These are phyloP conservation scores for Colletotrichum salicis DNA, from an alignment of 2,329 filamentous ascomycete species.

Conservation along the genomic window DNA sequence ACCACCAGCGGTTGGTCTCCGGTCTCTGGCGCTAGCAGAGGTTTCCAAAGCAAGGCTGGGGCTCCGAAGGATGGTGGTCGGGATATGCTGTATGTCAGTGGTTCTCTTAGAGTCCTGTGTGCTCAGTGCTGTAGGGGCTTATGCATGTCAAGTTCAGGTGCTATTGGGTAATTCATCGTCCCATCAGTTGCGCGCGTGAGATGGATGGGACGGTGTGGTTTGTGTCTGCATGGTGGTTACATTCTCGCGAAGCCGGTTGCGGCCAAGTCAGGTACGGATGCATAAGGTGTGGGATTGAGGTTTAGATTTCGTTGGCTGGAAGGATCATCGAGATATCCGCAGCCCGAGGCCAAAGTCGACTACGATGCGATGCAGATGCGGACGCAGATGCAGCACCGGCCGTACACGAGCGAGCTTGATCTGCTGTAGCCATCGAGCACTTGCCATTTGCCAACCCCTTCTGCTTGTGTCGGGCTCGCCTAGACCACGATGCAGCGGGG, in stretches of 20 bases:
- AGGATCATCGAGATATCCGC: constrained; percentile 28
- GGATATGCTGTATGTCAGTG: constrained; percentile 22
- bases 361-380: neutral
- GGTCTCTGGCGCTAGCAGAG: constrained; percentile 2
- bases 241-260: constrained; percentile 23
- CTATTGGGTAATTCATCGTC: neutral
- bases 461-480: neutral
- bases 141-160: constrained; percentile 11
- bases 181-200: neutral
- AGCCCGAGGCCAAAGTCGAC: constrained; percentile 6
- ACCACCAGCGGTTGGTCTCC: constrained; percentile 1
- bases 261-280: constrained; percentile 29
- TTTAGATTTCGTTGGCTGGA: neutral
- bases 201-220: neutral
- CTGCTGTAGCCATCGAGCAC: neutral
- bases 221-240: constrained; percentile 23
- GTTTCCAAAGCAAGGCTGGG: constrained; percentile 8
- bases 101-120: neutral
- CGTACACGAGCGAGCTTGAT: neutral
- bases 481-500: neutral
- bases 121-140: neutral
- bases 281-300: constrained; percentile 10
- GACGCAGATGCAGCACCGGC: neutral
- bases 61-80: constrained; percentile 10
- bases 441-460: neutral